Conservation (phyloP, 139 green algal genomes). For the Limnomonas spitsbergensis region DNA sequence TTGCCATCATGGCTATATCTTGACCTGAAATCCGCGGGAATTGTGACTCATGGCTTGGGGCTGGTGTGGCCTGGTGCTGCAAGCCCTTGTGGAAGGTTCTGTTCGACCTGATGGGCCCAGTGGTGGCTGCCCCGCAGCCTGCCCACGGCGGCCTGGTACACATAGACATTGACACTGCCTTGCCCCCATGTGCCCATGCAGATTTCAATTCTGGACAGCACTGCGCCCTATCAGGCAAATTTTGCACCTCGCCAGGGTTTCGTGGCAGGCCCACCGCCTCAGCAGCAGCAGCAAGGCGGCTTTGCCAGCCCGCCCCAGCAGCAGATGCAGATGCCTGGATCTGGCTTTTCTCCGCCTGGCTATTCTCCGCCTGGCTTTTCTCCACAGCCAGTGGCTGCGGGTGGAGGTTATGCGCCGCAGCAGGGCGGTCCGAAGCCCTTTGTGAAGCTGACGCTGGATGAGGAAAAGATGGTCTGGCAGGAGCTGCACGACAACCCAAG, state of each 20-base stretch:
- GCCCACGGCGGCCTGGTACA: too few relatives aligned
- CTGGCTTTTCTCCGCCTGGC: too few relatives aligned
- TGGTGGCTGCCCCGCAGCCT: too few relatives aligned
- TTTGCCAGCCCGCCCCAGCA: background rate
- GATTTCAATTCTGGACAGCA: background rate
- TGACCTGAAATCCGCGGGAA: too few relatives aligned
- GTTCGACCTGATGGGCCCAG: too few relatives aligned
- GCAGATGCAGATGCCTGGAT: too few relatives aligned
- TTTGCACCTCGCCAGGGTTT: background rate
- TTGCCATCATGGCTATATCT: too few relatives aligned
- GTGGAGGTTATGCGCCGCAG: background rate
- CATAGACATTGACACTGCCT: too few relatives aligned
- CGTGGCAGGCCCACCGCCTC: background rate
- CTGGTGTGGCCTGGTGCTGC: too few relatives aligned
- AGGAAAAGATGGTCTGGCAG: background rate
- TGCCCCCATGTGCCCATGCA: background rate
- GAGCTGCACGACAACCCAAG: background rate
- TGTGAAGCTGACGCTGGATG: background rate
- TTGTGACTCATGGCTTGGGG: too few relatives aligned
- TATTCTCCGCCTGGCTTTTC: too few relatives aligned
- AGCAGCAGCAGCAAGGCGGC: background rate
- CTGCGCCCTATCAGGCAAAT: background rate
- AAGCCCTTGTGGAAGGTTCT: too few relatives aligned
- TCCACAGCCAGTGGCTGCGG: constrained; percentile 6
- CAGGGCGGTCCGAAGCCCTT: background rate